A percentile compares a stretch with the other conserved stretches of the same genome.
Evolutionary conservation across 495 filamentous ascomycete species (phyloP).

Genomic region (Podospora anserina): DNA sequence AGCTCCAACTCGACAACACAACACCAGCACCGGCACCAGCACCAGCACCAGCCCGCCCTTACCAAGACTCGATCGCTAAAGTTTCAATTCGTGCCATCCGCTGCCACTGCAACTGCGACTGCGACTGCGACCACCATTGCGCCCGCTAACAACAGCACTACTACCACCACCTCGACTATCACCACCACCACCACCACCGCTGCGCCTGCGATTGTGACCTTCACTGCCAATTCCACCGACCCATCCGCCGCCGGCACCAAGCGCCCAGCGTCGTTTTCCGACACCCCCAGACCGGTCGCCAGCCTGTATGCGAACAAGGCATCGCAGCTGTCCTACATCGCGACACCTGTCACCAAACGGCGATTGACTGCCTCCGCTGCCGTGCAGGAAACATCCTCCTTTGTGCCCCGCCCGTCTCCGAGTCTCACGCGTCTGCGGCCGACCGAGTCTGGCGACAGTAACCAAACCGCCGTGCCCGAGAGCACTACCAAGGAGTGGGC

Average conservation of each 20-base stretch:
- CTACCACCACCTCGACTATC: slow-evolving; percentile 7
- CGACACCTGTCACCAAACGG: slow-evolving; percentile 26
- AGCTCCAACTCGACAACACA: neutral
- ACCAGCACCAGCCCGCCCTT: slow-evolving; percentile 7
- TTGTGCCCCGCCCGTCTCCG: slow-evolving; percentile 12
- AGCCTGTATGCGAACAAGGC: slow-evolving; percentile 23
- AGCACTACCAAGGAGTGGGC: slow-evolving; percentile 32
- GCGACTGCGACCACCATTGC: slow-evolving; percentile 7
- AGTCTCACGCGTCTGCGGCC: slow-evolving; percentile 21
- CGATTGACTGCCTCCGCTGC: slow-evolving; percentile 25
- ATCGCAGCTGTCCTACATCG: slow-evolving; percentile 23
- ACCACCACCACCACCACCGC: slow-evolving; percentile 16
- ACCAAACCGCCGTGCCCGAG: slow-evolving; percentile 20
- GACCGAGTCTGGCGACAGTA: slow-evolving; percentile 14
- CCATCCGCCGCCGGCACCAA: slow-evolving; percentile 24
- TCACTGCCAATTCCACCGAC: slow-evolving; percentile 13
- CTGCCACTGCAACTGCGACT: slow-evolving; percentile 5
- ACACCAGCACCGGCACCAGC: neutral
- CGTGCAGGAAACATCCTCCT: slow-evolving; percentile 13
- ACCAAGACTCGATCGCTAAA: slow-evolving; percentile 18
- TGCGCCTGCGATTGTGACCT: slow-evolving; percentile 3
- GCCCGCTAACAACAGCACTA: neutral
- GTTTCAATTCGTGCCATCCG: slow-evolving; percentile 5
- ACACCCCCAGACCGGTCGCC: slow-evolving; percentile 26
- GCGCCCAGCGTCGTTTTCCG: slow-evolving; percentile 43